Evolutionary conservation across 176 grass and related monocot genomes (phyloP).

Genomic region (Bothriochloa decipiens): DNA sequence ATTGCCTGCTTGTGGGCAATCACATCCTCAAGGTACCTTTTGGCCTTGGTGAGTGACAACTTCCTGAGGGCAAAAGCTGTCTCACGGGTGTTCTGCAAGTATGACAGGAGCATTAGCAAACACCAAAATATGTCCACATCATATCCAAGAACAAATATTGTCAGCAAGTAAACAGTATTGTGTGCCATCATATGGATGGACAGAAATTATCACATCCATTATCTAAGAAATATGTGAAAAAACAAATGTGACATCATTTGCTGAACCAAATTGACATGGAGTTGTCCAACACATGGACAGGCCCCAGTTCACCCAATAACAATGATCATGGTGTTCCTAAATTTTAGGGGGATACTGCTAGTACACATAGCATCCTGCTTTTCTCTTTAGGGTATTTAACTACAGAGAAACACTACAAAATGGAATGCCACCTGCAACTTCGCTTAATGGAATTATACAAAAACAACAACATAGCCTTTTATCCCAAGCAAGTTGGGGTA

Average conservation of each 20-base stretch:
- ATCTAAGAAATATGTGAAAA: neutral
- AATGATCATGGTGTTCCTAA: too few species aligned
- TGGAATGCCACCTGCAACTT: too few species aligned
- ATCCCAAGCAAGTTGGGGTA: too few species aligned
- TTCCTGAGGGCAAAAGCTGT: constrained; percentile 83
- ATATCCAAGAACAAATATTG: neutral
- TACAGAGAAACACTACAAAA: too few species aligned
- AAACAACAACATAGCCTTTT: too few species aligned
- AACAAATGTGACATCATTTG: constrained; percentile 67
- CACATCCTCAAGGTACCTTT: constrained; percentile 94
- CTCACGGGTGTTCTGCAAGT: constrained; percentile 77
- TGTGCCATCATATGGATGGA: neutral
- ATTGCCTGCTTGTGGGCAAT: constrained; percentile 96
- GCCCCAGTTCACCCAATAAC: neutral
- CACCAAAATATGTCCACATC: neutral
- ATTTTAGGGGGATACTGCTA: too few species aligned
- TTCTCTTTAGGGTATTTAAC: too few species aligned
- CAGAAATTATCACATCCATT: neutral
- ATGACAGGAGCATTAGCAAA: neutral
- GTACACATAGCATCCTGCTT: too few species aligned
- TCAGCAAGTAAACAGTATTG: neutral
- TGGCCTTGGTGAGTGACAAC: constrained; percentile 69
- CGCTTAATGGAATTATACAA: too few species aligned
- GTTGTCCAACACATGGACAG: constrained; percentile 52
- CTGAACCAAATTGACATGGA: constrained; percentile 75